Evolutionary conservation across 2,329 filamentous ascomycete genomes (phyloP).

Genomic region (Epicoccum sorghinum): DNA sequence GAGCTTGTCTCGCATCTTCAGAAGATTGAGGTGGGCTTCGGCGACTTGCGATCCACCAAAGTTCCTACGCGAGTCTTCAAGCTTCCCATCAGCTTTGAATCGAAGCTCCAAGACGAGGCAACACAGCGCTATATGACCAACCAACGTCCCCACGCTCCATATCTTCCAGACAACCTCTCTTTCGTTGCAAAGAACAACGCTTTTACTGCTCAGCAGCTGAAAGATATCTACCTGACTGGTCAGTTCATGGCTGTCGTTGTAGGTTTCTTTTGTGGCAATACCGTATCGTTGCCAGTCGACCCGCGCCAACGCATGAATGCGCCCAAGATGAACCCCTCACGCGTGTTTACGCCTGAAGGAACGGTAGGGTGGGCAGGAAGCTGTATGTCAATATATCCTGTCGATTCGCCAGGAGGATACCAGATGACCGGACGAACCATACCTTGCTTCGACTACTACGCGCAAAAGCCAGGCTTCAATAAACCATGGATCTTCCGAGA

Average conservation of each 20-base stretch:
- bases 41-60: slow-evolving; percentile 49
- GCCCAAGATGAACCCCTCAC: slow-evolving; percentile 63
- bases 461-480: slow-evolving; percentile 58
- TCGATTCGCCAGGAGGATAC: slow-evolving; percentile 64
- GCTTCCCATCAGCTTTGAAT: slow-evolving; percentile 53
- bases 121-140: slow-evolving; percentile 67
- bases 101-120: slow-evolving; percentile 56
- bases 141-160: slow-evolving; percentile 65
- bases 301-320: slow-evolving; percentile 60
- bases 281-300: slow-evolving; percentile 60
- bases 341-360: slow-evolving; percentile 63
- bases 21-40: slow-evolving; percentile 49
- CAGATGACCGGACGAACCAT: slow-evolving; percentile 61
- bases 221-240: slow-evolving; percentile 58
- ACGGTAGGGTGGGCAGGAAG: slow-evolving; percentile 62
- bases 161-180: slow-evolving; percentile 66
- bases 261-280: slow-evolving; percentile 62
- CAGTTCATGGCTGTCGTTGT: slow-evolving; percentile 60
- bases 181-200: slow-evolving; percentile 64
- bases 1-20: slow-evolving; percentile 49
- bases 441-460: slow-evolving; percentile 60
- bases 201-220: slow-evolving; percentile 56
- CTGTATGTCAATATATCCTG: slow-evolving; percentile 62
- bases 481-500: slow-evolving; percentile 63
- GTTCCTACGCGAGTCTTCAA: slow-evolving; percentile 52